These are phyloP conservation scores for Golubevia sp. DNA, from an alignment of 1,284 basidiomycete species.

Conservation along the genomic window DNA sequence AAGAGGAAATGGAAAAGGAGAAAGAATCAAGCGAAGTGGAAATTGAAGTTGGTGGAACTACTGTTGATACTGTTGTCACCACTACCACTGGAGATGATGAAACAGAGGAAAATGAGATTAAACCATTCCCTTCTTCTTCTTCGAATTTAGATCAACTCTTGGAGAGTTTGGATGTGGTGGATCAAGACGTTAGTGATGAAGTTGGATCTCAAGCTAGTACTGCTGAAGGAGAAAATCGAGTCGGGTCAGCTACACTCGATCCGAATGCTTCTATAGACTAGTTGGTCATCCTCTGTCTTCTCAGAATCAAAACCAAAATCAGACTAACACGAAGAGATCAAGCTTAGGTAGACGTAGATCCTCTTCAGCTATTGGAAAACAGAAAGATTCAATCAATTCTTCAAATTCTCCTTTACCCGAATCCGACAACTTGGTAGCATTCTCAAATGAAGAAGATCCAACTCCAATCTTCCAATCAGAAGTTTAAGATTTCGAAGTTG, in stretches of 20 bases:
- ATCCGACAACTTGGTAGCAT: not conserved
- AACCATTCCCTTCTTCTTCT: too few species aligned
- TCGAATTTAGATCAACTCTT: too few species aligned
- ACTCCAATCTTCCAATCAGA: not conserved
- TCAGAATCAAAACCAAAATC: not conserved
- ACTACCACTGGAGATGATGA: too few species aligned
- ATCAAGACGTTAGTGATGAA: too few species aligned
- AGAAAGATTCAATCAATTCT: not conserved
- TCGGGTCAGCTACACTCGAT: too few species aligned
- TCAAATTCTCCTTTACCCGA: not conserved
- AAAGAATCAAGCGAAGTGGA: not conserved
- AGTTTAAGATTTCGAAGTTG: too few species aligned
- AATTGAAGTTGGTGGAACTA: not conserved
- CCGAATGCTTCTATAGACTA: too few species aligned
- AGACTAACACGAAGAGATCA: not conserved
- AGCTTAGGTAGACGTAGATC: not conserved
- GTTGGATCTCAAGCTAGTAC: too few species aligned
- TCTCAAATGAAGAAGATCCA: not conserved
- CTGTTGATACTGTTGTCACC: not conserved
- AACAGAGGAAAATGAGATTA: too few species aligned
- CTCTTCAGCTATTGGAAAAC: not conserved
- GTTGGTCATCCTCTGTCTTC: not conserved
- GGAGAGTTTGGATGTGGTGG: too few species aligned
- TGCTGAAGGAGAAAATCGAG: too few species aligned
- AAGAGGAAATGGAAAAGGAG: constrained; percentile 16